Percentiles rank a stretch among this genome's conserved stretches.
Evolutionary conservation across 1,284 basidiomycete genomes (phyloP).

Genomic region (Moesziomyces globuligerus): DNA sequence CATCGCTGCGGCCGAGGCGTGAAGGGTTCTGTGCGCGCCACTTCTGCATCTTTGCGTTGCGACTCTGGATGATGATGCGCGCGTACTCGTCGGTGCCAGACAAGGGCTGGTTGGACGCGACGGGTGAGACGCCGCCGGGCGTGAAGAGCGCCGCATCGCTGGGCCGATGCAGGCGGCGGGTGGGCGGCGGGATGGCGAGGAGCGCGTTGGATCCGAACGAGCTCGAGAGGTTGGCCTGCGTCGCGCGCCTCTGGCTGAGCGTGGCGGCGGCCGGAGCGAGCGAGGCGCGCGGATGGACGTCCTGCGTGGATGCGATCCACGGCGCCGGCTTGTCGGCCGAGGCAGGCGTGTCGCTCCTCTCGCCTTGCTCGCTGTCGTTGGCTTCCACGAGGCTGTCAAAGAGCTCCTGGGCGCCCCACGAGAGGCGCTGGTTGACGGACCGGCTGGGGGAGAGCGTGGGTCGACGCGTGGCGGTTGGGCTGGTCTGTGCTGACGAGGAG

Average conservation of each 20-base stretch:
- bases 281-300: slow-evolving; percentile 20
- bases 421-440: slow-evolving; percentile 28
- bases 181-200: slow-evolving; percentile 29
- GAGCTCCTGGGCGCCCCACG: slow-evolving; percentile 49
- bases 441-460: slow-evolving; percentile 28
- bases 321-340: slow-evolving; percentile 45
- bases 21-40: slow-evolving; percentile 67
- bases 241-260: slow-evolving; percentile 21
- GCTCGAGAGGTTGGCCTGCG: slow-evolving; percentile 33
- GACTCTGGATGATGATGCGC: slow-evolving; percentile 71
- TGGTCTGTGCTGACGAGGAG: slow-evolving; percentile 28
- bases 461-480: slow-evolving; percentile 30
- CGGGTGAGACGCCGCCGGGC: slow-evolving; percentile 21
- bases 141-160: slow-evolving; percentile 38
- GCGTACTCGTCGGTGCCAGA: slow-evolving; percentile 71
- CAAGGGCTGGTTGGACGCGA: slow-evolving; percentile 12
- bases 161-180: slow-evolving; percentile 22
- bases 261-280: slow-evolving; percentile 17
- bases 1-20: slow-evolving; percentile 19
- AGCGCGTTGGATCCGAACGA: slow-evolving; percentile 37
- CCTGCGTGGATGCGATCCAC: slow-evolving; percentile 57
- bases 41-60: slow-evolving; percentile 72
- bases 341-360: background rate
- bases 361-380: background rate
- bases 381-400: slow-evolving; percentile 46